Base-by-base conservation (phyloP, 306 rosid genomes). In the Acmispon strigosus region DNA sequence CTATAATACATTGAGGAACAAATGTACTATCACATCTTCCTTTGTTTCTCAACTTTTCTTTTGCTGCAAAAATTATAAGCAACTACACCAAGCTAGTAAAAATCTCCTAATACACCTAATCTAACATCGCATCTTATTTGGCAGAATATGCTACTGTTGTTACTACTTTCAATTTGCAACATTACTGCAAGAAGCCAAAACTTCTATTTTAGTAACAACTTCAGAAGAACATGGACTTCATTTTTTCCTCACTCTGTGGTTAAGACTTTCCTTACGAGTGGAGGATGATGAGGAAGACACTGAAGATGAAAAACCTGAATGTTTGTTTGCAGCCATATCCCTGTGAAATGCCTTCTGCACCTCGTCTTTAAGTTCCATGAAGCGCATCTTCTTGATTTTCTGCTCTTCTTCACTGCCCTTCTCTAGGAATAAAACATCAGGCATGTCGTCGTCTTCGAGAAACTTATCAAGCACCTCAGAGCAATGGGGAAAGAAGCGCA, bases 401-500 rank as follows among this genome's bases (percentile, higher is more conserved):
- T 83, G 96, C 86, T 94, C 99, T 45, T 87, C 92, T 9, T 72
- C 79, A 4, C 83, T 55, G 29, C 96, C 99, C 64, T 85, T 86
- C 6, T 91, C 93, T 2, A 95, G 87, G 81, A 81, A 82, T 66
- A 86, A 86, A 42, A 66, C 66, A 63, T 95, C 97, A 0, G 86
- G 87, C 87, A 87, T 84, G 20, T 87, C 92, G 0, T 89, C 94
- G 1, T 89, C 89, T 0, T 88, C 92, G 10, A 95, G 80, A 76
- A 87, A 87, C 67, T 78, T 87, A 57, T 95, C 97, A 16, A 95
- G 86, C 81, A 89, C 92, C 63, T 89, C 96, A 11, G 99, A 95
- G 81, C 99, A 95, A 80, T 85, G 85, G 17, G 99, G 97, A 76
- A 95, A 95, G 85, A 59, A 95, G 10, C 88, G 96, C 57, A 91